Evolutionary conservation across 2,329 filamentous ascomycete species (phyloP).

Genomic region (Fusarium secorum): DNA sequence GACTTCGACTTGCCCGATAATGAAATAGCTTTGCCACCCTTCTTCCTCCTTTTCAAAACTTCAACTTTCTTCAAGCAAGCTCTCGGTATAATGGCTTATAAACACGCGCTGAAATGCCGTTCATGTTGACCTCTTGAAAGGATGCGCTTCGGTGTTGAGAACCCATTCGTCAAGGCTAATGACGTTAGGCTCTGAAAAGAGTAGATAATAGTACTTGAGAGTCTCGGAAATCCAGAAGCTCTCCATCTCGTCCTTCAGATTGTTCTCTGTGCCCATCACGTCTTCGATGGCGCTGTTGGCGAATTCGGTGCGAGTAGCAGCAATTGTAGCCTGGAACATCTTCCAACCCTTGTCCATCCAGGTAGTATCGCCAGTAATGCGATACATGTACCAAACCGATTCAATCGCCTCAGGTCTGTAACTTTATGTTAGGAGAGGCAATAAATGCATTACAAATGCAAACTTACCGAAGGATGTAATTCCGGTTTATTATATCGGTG

Average conservation of each 20-base stretch:
- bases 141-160: conserved; percentile 70
- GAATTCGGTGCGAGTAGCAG: conserved; percentile 68
- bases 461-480: conserved; percentile 70
- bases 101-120: not conserved
- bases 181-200: conserved; percentile 74
- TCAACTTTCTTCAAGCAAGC: not conserved
- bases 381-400: conserved; percentile 88
- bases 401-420: conserved; percentile 83
- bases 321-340: conserved; percentile 80
- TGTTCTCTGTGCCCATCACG: conserved; percentile 58
- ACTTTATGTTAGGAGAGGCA: conserved; percentile 10
- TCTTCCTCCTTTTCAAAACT: not conserved
- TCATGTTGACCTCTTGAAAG: conserved; percentile 57
- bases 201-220: conserved; percentile 88
- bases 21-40: not conserved
- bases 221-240: conserved; percentile 93
- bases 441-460: conserved; percentile 17
- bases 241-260: conserved; percentile 73
- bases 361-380: conserved; percentile 78
- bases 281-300: conserved; percentile 76
- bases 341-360: conserved; percentile 86
- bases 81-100: not conserved
- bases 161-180: conserved; percentile 74
- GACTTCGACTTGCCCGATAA: conserved; percentile 4
- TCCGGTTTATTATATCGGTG: conserved; percentile 51